Percentiles rank a stretch among this genome's conserved stretches.
phyloP scores from a whole-genome alignment of 805 yeast species.

The Candida ulmi region DNA sequence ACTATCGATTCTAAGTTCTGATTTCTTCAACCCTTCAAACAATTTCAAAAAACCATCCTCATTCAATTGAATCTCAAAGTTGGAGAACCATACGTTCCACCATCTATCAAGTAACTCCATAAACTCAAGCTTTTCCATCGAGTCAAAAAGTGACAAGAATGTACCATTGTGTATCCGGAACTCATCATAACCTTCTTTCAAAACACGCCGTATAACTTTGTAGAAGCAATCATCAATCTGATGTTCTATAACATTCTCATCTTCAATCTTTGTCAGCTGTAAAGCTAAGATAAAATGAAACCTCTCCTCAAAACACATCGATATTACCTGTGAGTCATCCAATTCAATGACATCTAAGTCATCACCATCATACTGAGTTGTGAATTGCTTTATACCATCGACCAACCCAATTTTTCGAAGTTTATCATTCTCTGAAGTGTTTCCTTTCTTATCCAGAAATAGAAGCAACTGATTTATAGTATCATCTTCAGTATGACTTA shows the following conservation, averaged over 20 bases:
- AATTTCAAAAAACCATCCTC: constrained; percentile 31
- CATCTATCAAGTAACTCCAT: constrained; percentile 21
- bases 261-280: constrained; percentile 11
- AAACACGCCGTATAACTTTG: constrained; percentile 18
- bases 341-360: constrained; percentile 22
- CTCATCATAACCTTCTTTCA: constrained; percentile 23
- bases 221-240: constrained; percentile 1
- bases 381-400: constrained; percentile 28
- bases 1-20: constrained; percentile 19
- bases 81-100: constrained; percentile 33
- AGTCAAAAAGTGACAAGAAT: constrained; percentile 10
- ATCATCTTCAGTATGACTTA: constrained; percentile 26
- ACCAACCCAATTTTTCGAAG: constrained; percentile 36
- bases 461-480: constrained; percentile 29
- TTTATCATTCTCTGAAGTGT: constrained; percentile 25
- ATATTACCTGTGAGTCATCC: constrained; percentile 22
- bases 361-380: constrained; percentile 11
- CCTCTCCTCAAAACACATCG: constrained; percentile 23
- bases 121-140: constrained; percentile 15
- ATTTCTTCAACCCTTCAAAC: constrained; percentile 23
- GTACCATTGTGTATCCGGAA: constrained; percentile 21
- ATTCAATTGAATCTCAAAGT: constrained; percentile 21
- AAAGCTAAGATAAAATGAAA: constrained; percentile 24
- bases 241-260: constrained; percentile 10
- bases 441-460: constrained; percentile 21